Base-by-base conservation (phyloP, 768 basidiomycete genomes). In the Udeniomyces megalosporus region DNA sequence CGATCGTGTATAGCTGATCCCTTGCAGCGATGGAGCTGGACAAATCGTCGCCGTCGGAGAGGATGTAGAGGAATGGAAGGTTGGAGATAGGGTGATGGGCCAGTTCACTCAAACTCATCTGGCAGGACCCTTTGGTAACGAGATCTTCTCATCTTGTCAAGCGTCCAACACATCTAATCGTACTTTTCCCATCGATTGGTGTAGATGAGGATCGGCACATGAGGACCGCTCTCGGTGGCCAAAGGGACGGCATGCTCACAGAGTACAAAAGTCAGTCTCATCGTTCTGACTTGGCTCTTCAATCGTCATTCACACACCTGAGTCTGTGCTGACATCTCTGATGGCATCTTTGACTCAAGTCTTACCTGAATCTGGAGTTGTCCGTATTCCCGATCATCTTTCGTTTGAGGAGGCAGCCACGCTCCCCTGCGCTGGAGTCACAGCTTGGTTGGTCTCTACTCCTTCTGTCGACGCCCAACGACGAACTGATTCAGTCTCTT, bases 321-420 rank as follows among this genome's bases (percentile, higher is more conserved):
- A 17, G 17, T 42, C 38, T 8, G 8, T 17, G 17, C 38, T 42
- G 10, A 17, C 17, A 8, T 42, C 17, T 17, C 38, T 42, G n/a
- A n/a, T n/a, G n/a, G n/a, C n/a, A n/a, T n/a, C n/a, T n/a, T n/a
- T n/a, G n/a, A 8, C 38, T 8, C 38, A 8, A 59, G 73, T 75
- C n/a, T 78, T 83, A 62, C 77, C 76, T 10, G 76, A 65, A 48
- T 31, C 59, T 15, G 66, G 49, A 1, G 46, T 42, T 3, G 38
- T 58, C 54, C 10, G 26, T 12, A 29, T 54, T 32, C 50, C 52
- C 15, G 44, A 47, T 69, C 78, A 83, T 69, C 75, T 84, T 22
- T 78, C 77, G 1, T 83, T 80, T 66, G 80, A 81, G 65, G 81
- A 86, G 69, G 84, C 79, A 0, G 80, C 84, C 0, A 82, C 82